Evolutionary conservation across 2,329 filamentous ascomycete species (phyloP), one percentile per base, ranked within the genome.

Genomic region (Arthroderma sp.): DNA sequence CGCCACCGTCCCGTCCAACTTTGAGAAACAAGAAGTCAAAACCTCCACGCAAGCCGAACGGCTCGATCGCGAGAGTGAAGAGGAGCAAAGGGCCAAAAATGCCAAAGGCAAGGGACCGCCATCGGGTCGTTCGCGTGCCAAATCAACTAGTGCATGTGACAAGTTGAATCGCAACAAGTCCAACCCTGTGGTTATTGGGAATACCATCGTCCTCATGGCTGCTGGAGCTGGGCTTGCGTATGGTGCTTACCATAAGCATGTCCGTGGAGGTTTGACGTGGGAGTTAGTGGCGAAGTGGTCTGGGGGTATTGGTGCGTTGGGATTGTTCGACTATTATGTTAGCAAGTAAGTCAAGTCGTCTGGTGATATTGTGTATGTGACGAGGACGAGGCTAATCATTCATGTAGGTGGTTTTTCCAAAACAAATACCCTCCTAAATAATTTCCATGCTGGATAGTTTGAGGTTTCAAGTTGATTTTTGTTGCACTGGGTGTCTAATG

Each of bases 181-280:
- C 44, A 71, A 72, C 51, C 69, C 69, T 1, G 68, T 72, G 6
- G 63, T 66, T 42, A 47, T 72, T 42, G 65, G 58, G 27, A 72
- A 72, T 49, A 67, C 66, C 9, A 42, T 70, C 22, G 47, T 71
- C 7, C 53, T 66, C 44, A 59, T 61, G n/a, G 49, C 66, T 5
- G 56, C 64, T 4, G 59, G 62, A 36, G 62, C 62, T 4, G 67
- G 63, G 11, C 53, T 72, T 36, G 67, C 67, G 15, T 68, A 65
- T 44, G 66, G 65, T n/a, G 69, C 66, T 10, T 71, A 70, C 53
- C 60, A 60, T 49, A 70, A 70, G 57, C 64, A 71, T 49, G 48
- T 56, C 2, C 55, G 61, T 43, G 68, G 68, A 36, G 63, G 64
- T 49, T 57, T 72, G 47, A 67, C 67, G 11, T 69, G 67, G 66